Evolutionary conservation across 2,329 filamentous ascomycete species (phyloP).

Genomic region (Lojkania enalia): DNA sequence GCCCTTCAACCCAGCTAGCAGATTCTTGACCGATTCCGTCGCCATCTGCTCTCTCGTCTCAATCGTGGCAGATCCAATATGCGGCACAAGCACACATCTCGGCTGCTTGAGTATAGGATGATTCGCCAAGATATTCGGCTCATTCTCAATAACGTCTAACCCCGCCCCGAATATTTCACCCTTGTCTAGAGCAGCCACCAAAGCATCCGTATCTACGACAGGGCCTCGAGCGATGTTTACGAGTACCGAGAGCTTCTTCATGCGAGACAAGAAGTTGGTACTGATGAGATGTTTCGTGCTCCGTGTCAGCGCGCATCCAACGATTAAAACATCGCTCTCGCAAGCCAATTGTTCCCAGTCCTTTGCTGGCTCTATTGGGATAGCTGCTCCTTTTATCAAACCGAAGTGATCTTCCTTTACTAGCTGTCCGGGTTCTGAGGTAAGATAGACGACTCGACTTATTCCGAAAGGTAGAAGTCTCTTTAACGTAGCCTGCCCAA

Average conservation of each 20-base stretch:
- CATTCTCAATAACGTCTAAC: conserved; percentile 60
- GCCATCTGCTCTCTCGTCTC: conserved; percentile 64
- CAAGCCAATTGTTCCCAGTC: conserved; percentile 26
- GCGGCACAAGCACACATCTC: conserved; percentile 58
- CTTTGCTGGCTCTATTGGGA: conserved; percentile 25
- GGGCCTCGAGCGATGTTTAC: conserved; percentile 62
- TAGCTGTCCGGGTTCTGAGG: conserved; percentile 28
- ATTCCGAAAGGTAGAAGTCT: conserved; percentile 34
- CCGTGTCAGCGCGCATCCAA: conserved; percentile 32
- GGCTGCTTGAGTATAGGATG: conserved; percentile 53
- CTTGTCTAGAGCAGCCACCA: conserved; percentile 55
- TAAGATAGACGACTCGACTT: conserved; percentile 28
- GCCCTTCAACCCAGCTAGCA: conserved; percentile 42
- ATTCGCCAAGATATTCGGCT: conserved; percentile 54
- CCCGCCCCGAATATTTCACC: conserved; percentile 58
- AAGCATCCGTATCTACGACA: conserved; percentile 58
- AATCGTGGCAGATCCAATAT: conserved; percentile 61
- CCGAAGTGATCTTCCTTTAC: conserved; percentile 30
- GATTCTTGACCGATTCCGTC: conserved; percentile 58
- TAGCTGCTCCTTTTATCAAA: conserved; percentile 18
- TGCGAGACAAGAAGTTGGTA: conserved; percentile 46
- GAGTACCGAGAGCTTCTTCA: conserved; percentile 58
- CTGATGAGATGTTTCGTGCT: conserved; percentile 33
- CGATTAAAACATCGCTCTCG: conserved; percentile 37
- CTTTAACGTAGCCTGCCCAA: conserved; percentile 31